Conservation (phyloP, 2,329 filamentous ascomycete genomes). For the Orbilia quercus region DNA sequence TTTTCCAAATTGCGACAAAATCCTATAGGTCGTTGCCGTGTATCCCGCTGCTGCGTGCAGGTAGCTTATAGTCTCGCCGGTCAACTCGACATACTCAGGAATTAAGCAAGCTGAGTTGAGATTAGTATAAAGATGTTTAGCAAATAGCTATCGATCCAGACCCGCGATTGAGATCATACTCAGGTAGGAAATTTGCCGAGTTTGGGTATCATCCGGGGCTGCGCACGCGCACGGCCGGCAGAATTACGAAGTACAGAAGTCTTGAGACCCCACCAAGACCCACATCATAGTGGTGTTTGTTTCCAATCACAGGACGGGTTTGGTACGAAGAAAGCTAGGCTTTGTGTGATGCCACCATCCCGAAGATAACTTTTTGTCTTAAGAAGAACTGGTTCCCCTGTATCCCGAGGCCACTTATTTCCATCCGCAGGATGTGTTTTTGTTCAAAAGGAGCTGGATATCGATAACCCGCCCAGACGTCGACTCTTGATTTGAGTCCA, state of each 20-base stretch:
- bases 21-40: no score
- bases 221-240: constrained; percentile 51
- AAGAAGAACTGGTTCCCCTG: constrained; percentile 39
- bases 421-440: constrained; percentile 16
- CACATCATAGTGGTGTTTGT: no score
- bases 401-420: constrained; percentile 9
- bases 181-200: not conserved
- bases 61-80: no score
- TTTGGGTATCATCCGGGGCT: constrained; percentile 5
- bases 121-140: no score
- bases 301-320: constrained; percentile 30
- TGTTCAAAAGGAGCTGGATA: constrained; percentile 28
- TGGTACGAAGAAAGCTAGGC: constrained; percentile 9
- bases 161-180: no score
- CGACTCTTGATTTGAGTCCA: constrained; percentile 13
- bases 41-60: no score
- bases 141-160: no score
- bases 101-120: no score
- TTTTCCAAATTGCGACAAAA: not conserved
- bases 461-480: constrained; percentile 7
- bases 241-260: no score
- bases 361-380: constrained; percentile 27
- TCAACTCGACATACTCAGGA: no score
- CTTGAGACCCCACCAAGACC: constrained; percentile 8
- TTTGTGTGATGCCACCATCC: constrained; percentile 9